Conservation (phyloP, 1,284 basidiomycete genomes). For the Rhodofomes roseus region DNA sequence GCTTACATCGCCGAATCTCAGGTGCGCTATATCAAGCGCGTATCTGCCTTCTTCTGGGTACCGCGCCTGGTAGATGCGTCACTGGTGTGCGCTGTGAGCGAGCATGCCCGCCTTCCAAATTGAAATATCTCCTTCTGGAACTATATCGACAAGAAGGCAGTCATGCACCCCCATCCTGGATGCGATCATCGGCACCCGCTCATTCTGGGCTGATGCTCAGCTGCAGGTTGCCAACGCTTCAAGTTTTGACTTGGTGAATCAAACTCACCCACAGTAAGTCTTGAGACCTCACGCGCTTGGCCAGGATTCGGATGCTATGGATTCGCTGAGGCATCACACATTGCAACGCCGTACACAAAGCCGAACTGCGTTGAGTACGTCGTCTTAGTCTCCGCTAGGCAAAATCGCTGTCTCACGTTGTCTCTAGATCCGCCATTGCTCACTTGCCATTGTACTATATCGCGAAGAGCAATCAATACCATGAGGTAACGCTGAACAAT, state of each 20-base stretch:
- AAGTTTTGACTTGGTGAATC: not conserved
- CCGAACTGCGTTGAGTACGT: too few species aligned
- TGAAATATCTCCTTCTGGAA: not conserved
- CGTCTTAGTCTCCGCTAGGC: too few species aligned
- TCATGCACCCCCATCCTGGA: not conserved
- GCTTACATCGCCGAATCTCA: not conserved
- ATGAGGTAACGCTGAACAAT: not conserved
- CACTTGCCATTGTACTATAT: not conserved
- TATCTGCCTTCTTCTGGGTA: constrained; percentile 1
- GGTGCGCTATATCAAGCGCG: not conserved
- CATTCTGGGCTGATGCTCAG: not conserved
- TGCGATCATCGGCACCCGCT: not conserved
- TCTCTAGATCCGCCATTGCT: not conserved
- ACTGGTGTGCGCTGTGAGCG: not conserved
- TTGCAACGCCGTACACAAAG: too few species aligned
- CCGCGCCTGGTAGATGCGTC: not conserved
- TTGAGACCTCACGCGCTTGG: too few species aligned
- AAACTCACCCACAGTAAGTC: too few species aligned
- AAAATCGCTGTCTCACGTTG: too few species aligned
- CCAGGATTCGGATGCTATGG: too few species aligned
- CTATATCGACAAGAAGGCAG: not conserved
- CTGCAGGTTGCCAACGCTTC: not conserved
- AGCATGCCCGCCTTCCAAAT: not conserved
- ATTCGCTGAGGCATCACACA: too few species aligned
- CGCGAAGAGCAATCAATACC: not conserved